Conservation (phyloP, 78 protist species). For the Dictyostelium purpureum region DNA sequence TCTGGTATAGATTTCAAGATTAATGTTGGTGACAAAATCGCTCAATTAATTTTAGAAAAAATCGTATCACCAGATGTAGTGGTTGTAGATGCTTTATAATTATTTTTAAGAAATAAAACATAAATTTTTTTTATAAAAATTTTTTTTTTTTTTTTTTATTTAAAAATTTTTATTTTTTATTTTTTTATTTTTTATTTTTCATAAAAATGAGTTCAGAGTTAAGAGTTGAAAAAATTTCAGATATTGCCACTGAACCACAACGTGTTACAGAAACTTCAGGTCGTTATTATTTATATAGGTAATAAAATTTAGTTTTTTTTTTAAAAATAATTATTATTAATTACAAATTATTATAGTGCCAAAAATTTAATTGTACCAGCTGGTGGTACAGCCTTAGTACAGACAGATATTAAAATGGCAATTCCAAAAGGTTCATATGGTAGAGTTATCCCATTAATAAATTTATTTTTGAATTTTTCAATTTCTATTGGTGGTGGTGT, state of each 20-base stretch:
- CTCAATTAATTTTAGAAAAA: constrained; percentile 8
- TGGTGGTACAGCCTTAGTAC: constrained; percentile 81
- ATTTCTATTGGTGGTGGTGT: constrained; percentile 86
- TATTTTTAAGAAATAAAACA: constrained; percentile 9
- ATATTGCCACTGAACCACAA: constrained; percentile 74
- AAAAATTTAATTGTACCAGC: constrained; percentile 63
- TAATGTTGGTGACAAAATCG: constrained; percentile 17
- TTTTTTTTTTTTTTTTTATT: too few relatives aligned
- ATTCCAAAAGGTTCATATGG: constrained; percentile 84
- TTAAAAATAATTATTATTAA: too few relatives aligned
- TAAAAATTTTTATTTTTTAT: too few relatives aligned
- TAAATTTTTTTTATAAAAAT: constrained; percentile 7
- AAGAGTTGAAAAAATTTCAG: constrained; percentile 39
- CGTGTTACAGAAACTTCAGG: constrained; percentile 78
- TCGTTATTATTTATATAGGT: constrained; percentile 87
- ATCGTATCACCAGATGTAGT: not conserved
- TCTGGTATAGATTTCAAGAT: constrained; percentile 19
- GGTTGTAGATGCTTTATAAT: not conserved
- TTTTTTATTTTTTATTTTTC: too few relatives aligned
- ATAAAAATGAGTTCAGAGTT: too few relatives aligned
- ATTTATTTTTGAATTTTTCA: constrained; percentile 83
- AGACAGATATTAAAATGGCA: constrained; percentile 84
- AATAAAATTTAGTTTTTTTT: too few relatives aligned
- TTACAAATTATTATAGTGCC: too few relatives aligned
- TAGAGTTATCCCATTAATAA: constrained; percentile 85